Evolutionary conservation across 352 stramenopile species (phyloP), one percentile per base, ranked within the genome.

Genomic region (Chrysophaeum taylorii): DNA sequence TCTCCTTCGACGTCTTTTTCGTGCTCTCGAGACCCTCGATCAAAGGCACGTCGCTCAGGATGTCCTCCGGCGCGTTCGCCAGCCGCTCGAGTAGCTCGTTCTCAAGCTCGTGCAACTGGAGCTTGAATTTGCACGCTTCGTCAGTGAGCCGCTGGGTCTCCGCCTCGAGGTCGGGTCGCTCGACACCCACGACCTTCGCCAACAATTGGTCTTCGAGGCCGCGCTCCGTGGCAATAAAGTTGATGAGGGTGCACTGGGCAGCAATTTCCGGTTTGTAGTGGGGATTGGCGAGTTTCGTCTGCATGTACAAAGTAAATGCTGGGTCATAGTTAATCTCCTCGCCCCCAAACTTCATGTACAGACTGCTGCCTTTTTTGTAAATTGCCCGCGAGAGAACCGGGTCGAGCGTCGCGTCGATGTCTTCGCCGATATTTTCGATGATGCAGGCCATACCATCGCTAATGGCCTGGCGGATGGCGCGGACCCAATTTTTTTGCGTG

Each of bases 241-340:
- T 98, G 76, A 98, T 97, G n/a, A 98, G 72, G 36, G 93, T 97
- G 39, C 81, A 87, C 75, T 97, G 92, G 5, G 93, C 92, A 0
- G 91, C 88, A 50, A 97, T 96, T 76, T 98, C 93, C n/a, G 92
- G 93, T 70, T 97, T 96, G 83, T 97, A 98, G 76, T 98, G 93
- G 25, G 93, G 93, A 75, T 98, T 98, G 67, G 86, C 95, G 29
- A 97, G 78, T 77, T 97, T 97, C 0, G 92, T 98, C 74, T 97
- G 93, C 68, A 97, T 73, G 76, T 97, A 98, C 70, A 98, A 90
- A 75, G 95, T 92, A 73, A 98, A 98, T 25, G 84, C 87, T 0
- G 89, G 86, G 69, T 97, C 89, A 75, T 98, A 98, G 72, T 97
- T 90, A 43, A 98, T 90, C 76, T 98, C 93, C 75, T 97, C 92